Percentiles rank a stretch among this genome's conserved stretches.
phyloP scores from a whole-genome alignment of 225 moss, liverwort and hornwort genomes.

The Physcomitrium patens region DNA sequence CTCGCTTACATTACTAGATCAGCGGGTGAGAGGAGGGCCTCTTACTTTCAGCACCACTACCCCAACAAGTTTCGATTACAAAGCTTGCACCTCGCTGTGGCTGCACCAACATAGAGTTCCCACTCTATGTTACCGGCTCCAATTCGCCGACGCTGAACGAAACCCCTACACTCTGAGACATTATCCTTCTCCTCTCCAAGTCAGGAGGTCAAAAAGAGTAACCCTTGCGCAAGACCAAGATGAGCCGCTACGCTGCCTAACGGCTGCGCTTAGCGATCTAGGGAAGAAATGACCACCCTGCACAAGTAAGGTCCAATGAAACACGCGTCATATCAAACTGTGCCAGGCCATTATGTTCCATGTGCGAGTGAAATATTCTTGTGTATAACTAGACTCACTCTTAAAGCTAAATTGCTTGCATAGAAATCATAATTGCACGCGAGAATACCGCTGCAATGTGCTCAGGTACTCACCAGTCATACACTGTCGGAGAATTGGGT shows the following conservation, averaged over 20 bases:
- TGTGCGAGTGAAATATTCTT: no score
- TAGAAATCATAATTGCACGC: neutral
- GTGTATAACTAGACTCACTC: no score
- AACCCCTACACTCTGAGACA: neutral
- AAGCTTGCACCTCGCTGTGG: slow-evolving; percentile 57
- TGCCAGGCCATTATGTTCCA: no score
- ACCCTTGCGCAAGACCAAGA: slow-evolving; percentile 26
- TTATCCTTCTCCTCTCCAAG: slow-evolving; percentile 20
- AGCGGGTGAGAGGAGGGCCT: slow-evolving; percentile 51
- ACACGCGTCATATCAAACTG: neutral
- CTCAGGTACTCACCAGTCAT: slow-evolving; percentile 53
- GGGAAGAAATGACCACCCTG: slow-evolving; percentile 71
- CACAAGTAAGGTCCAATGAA: neutral
- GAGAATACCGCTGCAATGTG: no score
- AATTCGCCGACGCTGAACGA: slow-evolving; percentile 18
- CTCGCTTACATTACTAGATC: slow-evolving; percentile 21
- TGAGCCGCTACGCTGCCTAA: neutral
- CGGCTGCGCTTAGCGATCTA: slow-evolving; percentile 45
- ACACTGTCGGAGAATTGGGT: slow-evolving; percentile 61
- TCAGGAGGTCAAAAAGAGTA: slow-evolving; percentile 29
- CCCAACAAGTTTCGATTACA: slow-evolving; percentile 44
- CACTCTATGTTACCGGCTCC: slow-evolving; percentile 12
- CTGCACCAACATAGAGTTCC: slow-evolving; percentile 14
- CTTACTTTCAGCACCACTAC: slow-evolving; percentile 42
- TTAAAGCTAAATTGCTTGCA: neutral